Evolutionary conservation across 2,329 filamentous ascomycete genomes (phyloP).

Genomic region (Talaromyces verruculosus): DNA sequence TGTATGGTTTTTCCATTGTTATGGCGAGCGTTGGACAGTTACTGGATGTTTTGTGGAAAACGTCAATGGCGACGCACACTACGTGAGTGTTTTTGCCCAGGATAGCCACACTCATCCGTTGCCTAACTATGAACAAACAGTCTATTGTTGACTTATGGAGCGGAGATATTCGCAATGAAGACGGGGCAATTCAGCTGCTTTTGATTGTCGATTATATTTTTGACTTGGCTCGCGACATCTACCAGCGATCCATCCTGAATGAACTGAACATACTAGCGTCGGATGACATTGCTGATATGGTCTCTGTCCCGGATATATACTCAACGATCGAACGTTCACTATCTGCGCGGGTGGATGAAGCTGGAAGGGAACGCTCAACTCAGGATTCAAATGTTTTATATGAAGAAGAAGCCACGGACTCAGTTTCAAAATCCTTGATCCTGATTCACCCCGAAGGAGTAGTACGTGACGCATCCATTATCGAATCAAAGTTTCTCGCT

Average conservation of each 20-base stretch:
- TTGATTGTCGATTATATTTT: conserved; percentile 7
- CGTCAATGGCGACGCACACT: not conserved
- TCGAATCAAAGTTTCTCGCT: conserved; percentile 19
- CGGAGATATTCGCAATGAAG: not conserved
- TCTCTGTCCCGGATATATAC: conserved; percentile 7
- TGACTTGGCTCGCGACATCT: conserved; percentile 8
- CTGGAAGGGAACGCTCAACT: not conserved
- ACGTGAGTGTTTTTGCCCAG: not conserved
- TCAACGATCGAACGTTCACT: not conserved
- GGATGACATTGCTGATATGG: conserved; percentile 16
- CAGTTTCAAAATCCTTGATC: not conserved
- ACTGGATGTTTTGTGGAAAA: conserved; percentile 1
- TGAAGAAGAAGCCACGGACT: not conserved
- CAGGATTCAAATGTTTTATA: not conserved
- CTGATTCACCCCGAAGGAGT: conserved; percentile 12
- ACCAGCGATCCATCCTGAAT: not conserved
- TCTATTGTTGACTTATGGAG: not conserved
- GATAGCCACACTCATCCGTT: not conserved
- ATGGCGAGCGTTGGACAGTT: conserved; percentile 22
- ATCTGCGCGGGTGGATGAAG: not conserved
- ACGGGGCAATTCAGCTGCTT: not conserved
- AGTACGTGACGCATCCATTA: conserved; percentile 18
- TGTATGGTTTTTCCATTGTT: conserved; percentile 22
- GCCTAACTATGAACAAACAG: not conserved
- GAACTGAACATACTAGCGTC: conserved; percentile 1